Base-by-base conservation (phyloP, 768 basidiomycete species). In the Lentinus tigrinus region DNA sequence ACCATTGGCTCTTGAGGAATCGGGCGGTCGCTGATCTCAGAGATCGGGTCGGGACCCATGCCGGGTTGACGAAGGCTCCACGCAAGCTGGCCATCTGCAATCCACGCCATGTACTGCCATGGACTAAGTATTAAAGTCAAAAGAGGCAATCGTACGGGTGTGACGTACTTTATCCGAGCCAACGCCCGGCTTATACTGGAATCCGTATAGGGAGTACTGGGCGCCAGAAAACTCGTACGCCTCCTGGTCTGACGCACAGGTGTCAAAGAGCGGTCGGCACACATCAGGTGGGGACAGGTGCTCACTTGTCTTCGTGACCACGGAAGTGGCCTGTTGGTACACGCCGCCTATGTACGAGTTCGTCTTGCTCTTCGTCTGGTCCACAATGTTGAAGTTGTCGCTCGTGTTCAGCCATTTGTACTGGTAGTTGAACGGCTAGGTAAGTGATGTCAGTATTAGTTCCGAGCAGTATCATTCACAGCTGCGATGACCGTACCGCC, bases 1-100 rank as follows among this genome's bases (percentile, higher is more conserved):
- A 88, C 87, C 88, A 95, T 85, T 3, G 93, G 93, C 69, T 95
- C 93, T 63, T 88, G 84, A 0, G 92, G 82, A 44, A 95, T 75
- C 10, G 89, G 84, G 54, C 93, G 77, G 31, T 81, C 78, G 13
- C 83, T 72, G 56, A 93, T 89, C 61, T 89, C 74, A 1, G 84
- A 83, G 24, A 65, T 58, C 3, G 74, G 34, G 68, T 86, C 79
- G 1, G 86, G 79, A 7, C 68, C 82, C 70, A 93, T 75, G 16
- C 85, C 92, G 23, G 76, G 70, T 16, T 80, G 79, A 27, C 81
- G 80, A 56, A 94, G 61, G 1, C 85, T 88, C 93, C 93, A 95
- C 13, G 82, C 80, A 46, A 78, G 69, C 66, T 83, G 70, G 59
- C 74, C 78, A 56, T 85, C 77, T 37, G 84, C 72, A 51, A 93